Percentiles rank a stretch among this genome's conserved stretches.
These are phyloP conservation scores for Aspergillus sp. DNA, from an alignment of 2,329 filamentous ascomycete species.

Conservation along the genomic window DNA sequence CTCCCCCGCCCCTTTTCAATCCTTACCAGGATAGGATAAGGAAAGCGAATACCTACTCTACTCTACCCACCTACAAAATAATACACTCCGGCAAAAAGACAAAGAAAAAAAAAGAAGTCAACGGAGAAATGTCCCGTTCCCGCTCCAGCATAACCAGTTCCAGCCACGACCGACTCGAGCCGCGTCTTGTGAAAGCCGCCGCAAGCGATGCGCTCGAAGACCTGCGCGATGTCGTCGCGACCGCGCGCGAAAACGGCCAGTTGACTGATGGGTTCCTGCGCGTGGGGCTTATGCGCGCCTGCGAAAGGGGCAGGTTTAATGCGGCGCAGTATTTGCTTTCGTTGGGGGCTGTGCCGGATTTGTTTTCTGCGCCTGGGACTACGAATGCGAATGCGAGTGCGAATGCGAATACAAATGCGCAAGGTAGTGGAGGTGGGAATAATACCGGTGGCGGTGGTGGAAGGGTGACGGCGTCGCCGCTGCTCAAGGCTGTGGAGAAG, in stretches of 20 bases:
- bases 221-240: conserved; percentile 31
- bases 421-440: background rate
- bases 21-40: background rate
- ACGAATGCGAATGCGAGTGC: background rate
- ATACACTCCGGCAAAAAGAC: background rate
- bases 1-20: background rate
- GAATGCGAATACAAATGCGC: background rate
- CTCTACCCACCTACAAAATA: too few relatives aligned
- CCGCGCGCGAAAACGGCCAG: conserved; percentile 36
- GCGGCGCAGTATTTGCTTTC: conserved; percentile 38
- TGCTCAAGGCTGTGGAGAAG: conserved; percentile 40
- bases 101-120: background rate
- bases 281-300: conserved; percentile 41
- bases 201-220: conserved; percentile 37
- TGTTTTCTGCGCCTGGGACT: background rate
- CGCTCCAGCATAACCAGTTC: conserved; percentile 32
- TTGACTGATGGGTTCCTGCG: conserved; percentile 39
- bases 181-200: conserved; percentile 41
- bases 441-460: background rate
- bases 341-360: conserved; percentile 39
- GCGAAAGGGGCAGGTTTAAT: conserved; percentile 36
- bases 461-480: conserved; percentile 26
- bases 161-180: conserved; percentile 41
- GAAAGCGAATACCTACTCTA: background rate
- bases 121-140: conserved; percentile 22